Base-by-base conservation (phyloP, 192 early-diverging fungal species). In the Backusella luteola region DNA sequence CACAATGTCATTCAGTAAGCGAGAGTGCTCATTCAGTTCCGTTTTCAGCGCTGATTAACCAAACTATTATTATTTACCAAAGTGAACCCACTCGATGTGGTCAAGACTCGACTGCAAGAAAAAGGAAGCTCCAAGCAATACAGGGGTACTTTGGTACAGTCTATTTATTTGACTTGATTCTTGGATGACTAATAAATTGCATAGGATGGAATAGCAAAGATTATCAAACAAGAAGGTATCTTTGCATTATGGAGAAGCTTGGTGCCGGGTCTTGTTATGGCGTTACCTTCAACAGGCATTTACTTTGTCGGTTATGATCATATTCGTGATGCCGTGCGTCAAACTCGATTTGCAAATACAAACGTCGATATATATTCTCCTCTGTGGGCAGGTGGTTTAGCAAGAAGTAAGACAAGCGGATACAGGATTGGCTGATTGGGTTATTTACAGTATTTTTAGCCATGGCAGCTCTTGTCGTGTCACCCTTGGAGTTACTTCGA, bases 241-340 rank as follows among this genome's bases (percentile, higher is more conserved):
- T 67, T 84, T n/a, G 89, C 89, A 9, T 87, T 99, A 56, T 99
- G 94, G 94, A 85, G 93, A 69, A 96, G 97, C 0, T 84, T 99
- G 36, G 86, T 89, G 23, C 95, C 97, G 1, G 94, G 96, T 3
- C 81, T 99, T 75, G 85, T 92, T 35, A 96, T 97, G 88, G 95
- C 95, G 5, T 87, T 94, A 2, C 97, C 97, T 0, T 90, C 95
- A 3, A 97, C 96, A 0, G 91, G 96, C 34, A 90, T 98, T 34
- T 99, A 99, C 80, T 99, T 96, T 85, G 90, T 96, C 4, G 97
- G 96, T 11, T 99, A 99, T 80, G 97, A 99, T 81, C 86, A 91
- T 39, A 77, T 97, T 23, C 88, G 94, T 56, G 92, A 93, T 76
- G 72, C 79, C 52, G 73, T 85, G 11, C 72, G 70, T 41, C 72